Conservation (phyloP, 1,139 yeast species). For the Kodamaea ohmeri region DNA sequence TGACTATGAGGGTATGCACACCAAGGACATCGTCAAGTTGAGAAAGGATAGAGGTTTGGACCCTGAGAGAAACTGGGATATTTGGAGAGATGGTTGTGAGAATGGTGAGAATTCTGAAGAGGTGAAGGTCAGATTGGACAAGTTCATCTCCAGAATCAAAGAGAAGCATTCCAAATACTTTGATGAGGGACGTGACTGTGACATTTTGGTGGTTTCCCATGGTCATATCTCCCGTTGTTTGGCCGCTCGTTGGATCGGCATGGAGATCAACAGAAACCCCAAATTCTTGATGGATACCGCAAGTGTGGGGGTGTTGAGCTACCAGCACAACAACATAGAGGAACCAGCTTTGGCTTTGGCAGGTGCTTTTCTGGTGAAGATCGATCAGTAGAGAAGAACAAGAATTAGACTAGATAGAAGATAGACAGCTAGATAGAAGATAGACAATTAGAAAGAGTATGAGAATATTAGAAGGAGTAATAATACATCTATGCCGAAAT, state of each 20-base stretch:
- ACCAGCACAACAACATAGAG: conserved; percentile 76
- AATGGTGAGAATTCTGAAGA: conserved; percentile 72
- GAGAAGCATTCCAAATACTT: conserved; percentile 61
- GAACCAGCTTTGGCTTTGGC: conserved; percentile 86
- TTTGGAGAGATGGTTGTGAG: conserved; percentile 93
- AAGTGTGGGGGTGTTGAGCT: conserved; percentile 88
- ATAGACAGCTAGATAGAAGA: too few relatives aligned
- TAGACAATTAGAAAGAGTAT: too few relatives aligned
- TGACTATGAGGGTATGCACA: conserved; percentile 82
- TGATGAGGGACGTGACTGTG: conserved; percentile 54
- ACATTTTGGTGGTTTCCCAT: conserved; percentile 81
- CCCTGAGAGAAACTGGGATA: conserved; percentile 53
- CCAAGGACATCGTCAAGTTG: conserved; percentile 59
- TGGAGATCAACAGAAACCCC: conserved; percentile 62
- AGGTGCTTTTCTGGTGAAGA: conserved; percentile 66
- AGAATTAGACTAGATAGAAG: background rate
- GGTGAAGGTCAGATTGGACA: conserved; percentile 68
- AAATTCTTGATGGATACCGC: conserved; percentile 88
- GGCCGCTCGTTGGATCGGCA: conserved; percentile 81
- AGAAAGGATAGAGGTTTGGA: conserved; percentile 64
- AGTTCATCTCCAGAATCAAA: conserved; percentile 60
- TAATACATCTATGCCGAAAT: too few relatives aligned
- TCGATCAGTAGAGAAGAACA: background rate
- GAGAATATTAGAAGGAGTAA: too few relatives aligned
- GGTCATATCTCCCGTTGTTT: conserved; percentile 90